These are phyloP conservation scores for Xerophyta viscosa DNA, from an alignment of 106 monocot genomes.

Conservation along the genomic window DNA sequence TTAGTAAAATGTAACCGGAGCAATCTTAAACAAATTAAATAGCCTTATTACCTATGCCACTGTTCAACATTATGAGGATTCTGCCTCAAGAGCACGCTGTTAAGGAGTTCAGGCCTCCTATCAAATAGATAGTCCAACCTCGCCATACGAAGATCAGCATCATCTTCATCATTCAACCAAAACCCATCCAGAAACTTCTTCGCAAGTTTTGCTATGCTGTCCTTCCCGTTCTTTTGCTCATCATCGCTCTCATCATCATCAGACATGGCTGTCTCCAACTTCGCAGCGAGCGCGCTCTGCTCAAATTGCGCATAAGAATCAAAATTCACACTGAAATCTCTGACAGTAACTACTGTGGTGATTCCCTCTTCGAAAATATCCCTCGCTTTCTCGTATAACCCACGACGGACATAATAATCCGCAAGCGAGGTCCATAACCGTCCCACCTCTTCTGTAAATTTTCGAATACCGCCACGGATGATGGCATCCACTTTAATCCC, in stretches of 20 bases:
- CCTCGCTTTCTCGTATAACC: constrained; percentile 80
- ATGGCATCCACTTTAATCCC: constrained; percentile 94
- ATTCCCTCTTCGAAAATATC: constrained; percentile 89
- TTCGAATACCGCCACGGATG: constrained; percentile 78
- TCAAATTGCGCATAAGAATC: constrained; percentile 87
- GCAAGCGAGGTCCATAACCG: constrained; percentile 89
- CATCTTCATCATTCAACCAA: constrained; percentile 96
- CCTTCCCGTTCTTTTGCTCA: constrained; percentile 21
- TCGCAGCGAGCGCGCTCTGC: constrained; percentile 78
- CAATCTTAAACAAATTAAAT: not conserved
- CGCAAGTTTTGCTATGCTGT: constrained; percentile 32
- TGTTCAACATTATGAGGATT: constrained; percentile 99
- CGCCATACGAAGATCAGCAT: constrained; percentile 76
- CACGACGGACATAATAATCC: constrained; percentile 82
- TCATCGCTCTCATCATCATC: constrained; percentile 24
- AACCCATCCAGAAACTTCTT: constrained; percentile 60
- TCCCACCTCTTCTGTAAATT: constrained; percentile 83
- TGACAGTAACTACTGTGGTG: constrained; percentile 64
- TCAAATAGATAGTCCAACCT: constrained; percentile 68
- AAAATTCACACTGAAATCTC: constrained; percentile 89
- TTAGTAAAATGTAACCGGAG: too few species aligned
- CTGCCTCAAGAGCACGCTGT: constrained; percentile 87
- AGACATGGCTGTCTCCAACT: constrained; percentile 57
- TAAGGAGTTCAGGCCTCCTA: constrained; percentile 78
- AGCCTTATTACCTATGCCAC: constrained; percentile 65